Base-by-base conservation (phyloP, 2,329 filamentous ascomycete genomes). In the Colletotrichum tanaceti region DNA sequence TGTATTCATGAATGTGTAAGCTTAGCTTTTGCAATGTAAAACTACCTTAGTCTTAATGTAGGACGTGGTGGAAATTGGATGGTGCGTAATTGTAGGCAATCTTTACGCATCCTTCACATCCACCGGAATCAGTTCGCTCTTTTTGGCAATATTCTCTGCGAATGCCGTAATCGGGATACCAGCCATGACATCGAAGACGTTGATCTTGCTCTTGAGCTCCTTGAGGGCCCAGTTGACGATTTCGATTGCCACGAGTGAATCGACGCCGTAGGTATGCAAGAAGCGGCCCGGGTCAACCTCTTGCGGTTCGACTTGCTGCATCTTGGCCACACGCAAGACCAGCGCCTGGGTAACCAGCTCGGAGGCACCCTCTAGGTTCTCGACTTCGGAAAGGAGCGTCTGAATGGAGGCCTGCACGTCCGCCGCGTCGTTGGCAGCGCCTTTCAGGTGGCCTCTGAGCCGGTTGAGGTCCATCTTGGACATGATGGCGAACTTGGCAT, bases 221-320 rank as follows among this genome's bases (percentile, higher is more conserved):
- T n/a, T 55, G n/a, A 41, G 18, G 6, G 39, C 53, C 53, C 53
- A 57, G 9, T 39, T 41, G 11, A 16, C 35, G n/a, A 57, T 39
- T 35, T 57, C 53, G 16, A 57, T 44, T 5, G 53, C 53, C 32
- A 41, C 35, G 5, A 57, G n/a, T 3, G 35, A 41, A 35, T 57
- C 53, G 4, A 57, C 53, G 16, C 53, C 53, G 14, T 57, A 57
- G n/a, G 16, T 57, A 7, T 44, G 35, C 4, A 57, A n/a, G n/a
- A 44, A 44, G 2, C 53, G 35, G 35, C 53, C 20, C n/a, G 53
- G 4, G n/a, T 57, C 53, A n/a, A 57, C 9, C n/a, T 57, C 53
- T 1, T 73, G 70, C 4, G 68, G 54, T 2, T 35, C n/a, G 13
- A 57, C 52, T 24, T 13, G 32, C 52, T 38, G 35, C 53, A 57